These are phyloP conservation scores for Lichtheimia ramosa DNA, from an alignment of 371 early-diverging fungal genomes.

Conservation along the genomic window DNA sequence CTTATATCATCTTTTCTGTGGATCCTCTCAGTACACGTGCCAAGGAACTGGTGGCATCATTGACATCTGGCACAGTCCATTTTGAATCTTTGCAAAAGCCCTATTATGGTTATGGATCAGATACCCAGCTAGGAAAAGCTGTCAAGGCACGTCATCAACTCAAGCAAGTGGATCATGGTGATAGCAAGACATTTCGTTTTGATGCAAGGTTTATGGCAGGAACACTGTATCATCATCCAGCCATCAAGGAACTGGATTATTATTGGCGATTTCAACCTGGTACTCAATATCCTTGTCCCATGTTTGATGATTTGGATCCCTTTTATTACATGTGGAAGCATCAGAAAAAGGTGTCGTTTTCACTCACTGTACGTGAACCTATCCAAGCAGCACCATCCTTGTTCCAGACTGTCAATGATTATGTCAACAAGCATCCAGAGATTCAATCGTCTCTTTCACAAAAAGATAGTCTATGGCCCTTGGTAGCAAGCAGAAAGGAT, in stretches of 20 bases:
- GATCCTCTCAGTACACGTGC: slow-evolving; percentile 23
- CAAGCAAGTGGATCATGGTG: slow-evolving; percentile 30
- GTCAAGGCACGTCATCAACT: slow-evolving; percentile 20
- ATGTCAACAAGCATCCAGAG: slow-evolving; percentile 38
- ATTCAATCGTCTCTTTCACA: neutral
- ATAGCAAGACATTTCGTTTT: slow-evolving; percentile 35
- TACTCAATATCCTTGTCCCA: slow-evolving; percentile 43
- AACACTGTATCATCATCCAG: slow-evolving; percentile 37
- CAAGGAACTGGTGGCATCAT: slow-evolving; percentile 27
- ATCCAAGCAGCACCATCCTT: slow-evolving; percentile 77
- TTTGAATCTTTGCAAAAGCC: slow-evolving; percentile 28
- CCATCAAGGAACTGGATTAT: slow-evolving; percentile 36
- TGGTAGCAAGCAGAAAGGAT: slow-evolving; percentile 9
- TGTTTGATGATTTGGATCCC: slow-evolving; percentile 25
- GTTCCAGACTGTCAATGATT: slow-evolving; percentile 65
- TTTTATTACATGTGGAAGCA: slow-evolving; percentile 39
- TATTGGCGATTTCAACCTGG: slow-evolving; percentile 48
- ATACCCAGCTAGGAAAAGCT: slow-evolving; percentile 24
- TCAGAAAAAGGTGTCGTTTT: slow-evolving; percentile 52
- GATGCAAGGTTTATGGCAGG: slow-evolving; percentile 40
- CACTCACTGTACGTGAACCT: slow-evolving; percentile 64
- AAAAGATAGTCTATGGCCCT: too few relatives aligned
- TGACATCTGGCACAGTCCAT: slow-evolving; percentile 15
- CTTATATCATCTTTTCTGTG: slow-evolving; percentile 37
- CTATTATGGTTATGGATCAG: slow-evolving; percentile 26